phyloP scores from a whole-genome alignment of 75 land plant genomes.

The Pinus albicaulis region DNA sequence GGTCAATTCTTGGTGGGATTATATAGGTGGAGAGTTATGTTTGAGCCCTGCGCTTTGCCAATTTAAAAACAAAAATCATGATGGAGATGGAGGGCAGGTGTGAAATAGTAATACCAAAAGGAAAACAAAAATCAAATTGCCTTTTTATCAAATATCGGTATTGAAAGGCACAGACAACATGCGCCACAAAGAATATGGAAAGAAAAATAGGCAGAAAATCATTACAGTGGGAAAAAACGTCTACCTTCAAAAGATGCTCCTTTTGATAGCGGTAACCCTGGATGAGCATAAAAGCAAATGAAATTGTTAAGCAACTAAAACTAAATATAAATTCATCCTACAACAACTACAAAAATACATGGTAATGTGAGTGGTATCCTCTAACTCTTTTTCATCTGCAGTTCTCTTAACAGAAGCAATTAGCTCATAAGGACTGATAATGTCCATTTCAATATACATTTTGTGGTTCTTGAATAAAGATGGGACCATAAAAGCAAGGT shows the following conservation, averaged over 20 bases:
- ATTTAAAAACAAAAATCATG: too few relatives aligned
- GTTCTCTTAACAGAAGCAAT: slow-evolving; percentile 1
- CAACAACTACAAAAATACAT: too few relatives aligned
- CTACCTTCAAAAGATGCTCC: slow-evolving; percentile 28
- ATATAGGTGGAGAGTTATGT: too few relatives aligned
- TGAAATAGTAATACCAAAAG: too few relatives aligned
- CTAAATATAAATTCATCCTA: neutral
- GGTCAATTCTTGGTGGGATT: too few relatives aligned
- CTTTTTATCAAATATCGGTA: too few relatives aligned
- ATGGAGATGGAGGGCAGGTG: too few relatives aligned
- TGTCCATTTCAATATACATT: neutral
- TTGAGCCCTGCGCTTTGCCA: too few relatives aligned
- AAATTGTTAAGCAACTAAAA: neutral
- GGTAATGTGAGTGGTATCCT: neutral
- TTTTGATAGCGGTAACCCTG: slow-evolving; percentile 40
- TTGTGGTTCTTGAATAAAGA: neutral
- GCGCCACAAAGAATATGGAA: too few relatives aligned
- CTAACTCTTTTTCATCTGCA: neutral
- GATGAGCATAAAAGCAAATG: neutral
- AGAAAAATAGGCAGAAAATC: neutral
- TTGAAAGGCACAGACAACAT: too few relatives aligned
- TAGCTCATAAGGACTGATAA: neutral
- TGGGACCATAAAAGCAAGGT: neutral
- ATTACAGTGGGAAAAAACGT: neutral
- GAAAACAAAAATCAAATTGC: too few relatives aligned